A percentile compares a stretch with the other conserved stretches of the same genome.
Evolutionary conservation across 768 basidiomycete genomes (phyloP).

Genomic region (Amanita subjunquillea): DNA sequence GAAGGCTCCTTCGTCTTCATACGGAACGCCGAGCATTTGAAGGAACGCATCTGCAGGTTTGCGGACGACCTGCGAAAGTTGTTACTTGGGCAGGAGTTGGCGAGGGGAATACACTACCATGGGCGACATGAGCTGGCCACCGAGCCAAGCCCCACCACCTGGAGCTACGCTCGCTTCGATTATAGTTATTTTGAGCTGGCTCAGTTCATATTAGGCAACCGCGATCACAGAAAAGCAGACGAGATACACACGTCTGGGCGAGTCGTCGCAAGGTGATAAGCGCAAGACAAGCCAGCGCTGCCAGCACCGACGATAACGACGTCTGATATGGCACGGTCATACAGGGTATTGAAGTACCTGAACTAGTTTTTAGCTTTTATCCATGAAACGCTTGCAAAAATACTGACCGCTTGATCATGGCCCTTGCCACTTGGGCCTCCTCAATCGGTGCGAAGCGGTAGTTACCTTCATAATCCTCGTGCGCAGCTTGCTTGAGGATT

Average conservation of each 20-base stretch:
- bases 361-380: not conserved
- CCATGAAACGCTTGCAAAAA: not conserved
- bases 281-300: slow-evolving; percentile 60
- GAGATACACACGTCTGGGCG: slow-evolving; percentile 45
- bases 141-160: slow-evolving; percentile 71
- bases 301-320: slow-evolving; percentile 72
- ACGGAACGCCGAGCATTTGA: slow-evolving; percentile 56
- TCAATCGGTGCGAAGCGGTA: slow-evolving; percentile 67
- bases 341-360: slow-evolving; percentile 68
- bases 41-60: slow-evolving; percentile 72
- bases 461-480: slow-evolving; percentile 49
- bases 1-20: slow-evolving; percentile 69
- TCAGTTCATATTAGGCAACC: not conserved
- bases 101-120: slow-evolving; percentile 34
- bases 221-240: not conserved
- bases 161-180: slow-evolving; percentile 76
- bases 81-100: not conserved
- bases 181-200: slow-evolving; percentile 40
- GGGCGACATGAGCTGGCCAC: slow-evolving; percentile 69
- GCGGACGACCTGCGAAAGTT: slow-evolving; percentile 45
- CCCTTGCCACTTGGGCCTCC: slow-evolving; percentile 66
- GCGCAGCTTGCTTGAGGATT: slow-evolving; percentile 23
- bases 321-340: slow-evolving; percentile 66
- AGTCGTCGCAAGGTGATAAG: slow-evolving; percentile 57
- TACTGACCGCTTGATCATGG: slow-evolving; percentile 63